Evolutionary conservation across 768 basidiomycete genomes (phyloP).

Genomic region (Dictyophora rubrovolvata): DNA sequence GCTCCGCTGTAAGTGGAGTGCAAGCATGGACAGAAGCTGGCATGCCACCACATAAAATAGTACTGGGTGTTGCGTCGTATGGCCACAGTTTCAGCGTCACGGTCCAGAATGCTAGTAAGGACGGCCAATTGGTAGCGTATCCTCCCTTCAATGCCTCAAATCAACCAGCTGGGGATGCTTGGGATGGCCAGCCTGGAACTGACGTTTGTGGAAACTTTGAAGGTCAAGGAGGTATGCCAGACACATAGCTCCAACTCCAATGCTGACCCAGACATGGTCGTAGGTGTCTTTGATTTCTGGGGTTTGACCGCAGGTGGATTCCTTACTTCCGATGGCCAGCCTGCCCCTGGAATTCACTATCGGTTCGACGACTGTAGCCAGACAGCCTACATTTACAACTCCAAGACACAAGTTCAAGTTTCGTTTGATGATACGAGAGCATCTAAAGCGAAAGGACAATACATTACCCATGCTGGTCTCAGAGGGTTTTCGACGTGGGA

Average conservation of each 20-base stretch:
- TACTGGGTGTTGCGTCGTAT: slow-evolving; percentile 13
- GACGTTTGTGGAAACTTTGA: slow-evolving; percentile 8
- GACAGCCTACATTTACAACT: slow-evolving; percentile 59
- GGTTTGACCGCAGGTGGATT: slow-evolving; percentile 8
- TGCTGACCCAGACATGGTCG: background rate
- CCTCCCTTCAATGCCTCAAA: slow-evolving; percentile 11
- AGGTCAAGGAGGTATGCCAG: background rate
- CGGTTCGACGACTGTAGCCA: slow-evolving; percentile 58
- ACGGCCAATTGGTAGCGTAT: background rate
- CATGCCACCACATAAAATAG: slow-evolving; percentile 12
- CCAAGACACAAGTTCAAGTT: slow-evolving; percentile 41
- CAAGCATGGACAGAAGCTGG: slow-evolving; percentile 10
- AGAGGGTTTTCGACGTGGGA: slow-evolving; percentile 67
- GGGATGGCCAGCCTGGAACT: slow-evolving; percentile 3
- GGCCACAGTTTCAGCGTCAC: slow-evolving; percentile 9
- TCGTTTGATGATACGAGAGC: slow-evolving; percentile 47
- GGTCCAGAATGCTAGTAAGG: slow-evolving; percentile 1
- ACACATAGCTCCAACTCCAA: background rate
- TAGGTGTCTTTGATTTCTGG: slow-evolving; percentile 7
- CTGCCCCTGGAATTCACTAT: slow-evolving; percentile 20
- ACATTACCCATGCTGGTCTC: slow-evolving; percentile 41
- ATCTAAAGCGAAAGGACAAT: slow-evolving; percentile 44
- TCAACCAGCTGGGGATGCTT: slow-evolving; percentile 6
- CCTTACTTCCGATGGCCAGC: slow-evolving; percentile 3
- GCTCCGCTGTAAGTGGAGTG: slow-evolving; percentile 13